Evolutionary conservation across 1,284 basidiomycete genomes (phyloP), one percentile per base, ranked within the genome.

Genomic region (Ceratobasidium sp.): DNA sequence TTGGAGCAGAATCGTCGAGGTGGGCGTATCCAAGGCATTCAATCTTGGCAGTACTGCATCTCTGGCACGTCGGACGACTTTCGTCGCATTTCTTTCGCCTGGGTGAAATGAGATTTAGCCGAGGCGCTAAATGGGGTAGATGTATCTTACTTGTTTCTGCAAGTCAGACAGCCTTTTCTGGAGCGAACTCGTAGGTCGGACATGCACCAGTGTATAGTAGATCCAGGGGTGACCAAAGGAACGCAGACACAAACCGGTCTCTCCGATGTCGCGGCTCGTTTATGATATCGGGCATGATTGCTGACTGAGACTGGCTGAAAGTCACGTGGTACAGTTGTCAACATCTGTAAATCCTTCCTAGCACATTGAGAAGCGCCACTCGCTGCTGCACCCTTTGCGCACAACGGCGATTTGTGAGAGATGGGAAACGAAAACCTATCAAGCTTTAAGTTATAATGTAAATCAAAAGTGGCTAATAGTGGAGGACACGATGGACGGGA

Each of bases 51-150:
- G 30, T 26, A 10, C 12, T 52, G 55, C 62, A 67, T 3, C 62
- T 26, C 9, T 52, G 32, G 36, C 62, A 64, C 21, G 18, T 52
- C 28, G 61, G 45, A 8, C 45, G 43, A 5, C 28, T 50, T 34
- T 64, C 61, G 28, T 64, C 61, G 45, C 61, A 64, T 36, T 64
- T 64, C 32, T 64, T 64, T 6, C 61, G 61, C 16, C 61, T 64
- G 32, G 30, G 23, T 1, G 3, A 4, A 18, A 18, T 28, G n/a
- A 21, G 1, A 21, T 34, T n/a, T 12, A 58, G 36, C 39, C 21
- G 41, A 28, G 10, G 21, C 6, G 26, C 5, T 30, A 32, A 14
- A 2, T 21, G 1, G 48, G 50, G 3, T 41, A 5, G n/a, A 39
- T 4, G 55, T 10, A 36, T 9, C 50, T 23, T 43, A 55, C 64